Evolutionary conservation across 257 asterid genomes (phyloP), one percentile per base, ranked within the genome.

Genomic region (Solanum virginianum): DNA sequence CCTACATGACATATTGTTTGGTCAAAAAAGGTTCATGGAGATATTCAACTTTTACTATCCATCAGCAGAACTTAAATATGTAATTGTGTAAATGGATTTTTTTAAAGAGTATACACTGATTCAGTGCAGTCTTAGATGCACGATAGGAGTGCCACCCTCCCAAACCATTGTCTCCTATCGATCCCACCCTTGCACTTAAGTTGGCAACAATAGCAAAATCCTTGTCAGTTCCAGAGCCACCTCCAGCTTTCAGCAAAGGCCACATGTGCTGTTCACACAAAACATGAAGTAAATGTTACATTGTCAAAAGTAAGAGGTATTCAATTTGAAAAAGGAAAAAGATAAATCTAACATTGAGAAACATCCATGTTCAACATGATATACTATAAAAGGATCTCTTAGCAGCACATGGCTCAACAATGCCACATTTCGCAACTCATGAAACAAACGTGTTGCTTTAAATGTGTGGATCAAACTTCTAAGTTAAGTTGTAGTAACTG

Each of bases 81-180:
- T 17, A 60, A n/a, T 13, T 26, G 80, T 80, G 47, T 10, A 54
- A 56, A 26, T 75, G 17, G 62, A 55, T 41, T 66, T 85, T 57
- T 62, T 85, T 56, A 20, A 43, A 85, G 85, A 65, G 6, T 87
- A 39, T 95, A 96, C 99, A 41, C 88, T 96, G 99, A 85, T 96
- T 96, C 62, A 96, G 97, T 71, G 91, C 97, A 62, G 98, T 41
- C 90, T 96, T 96, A 5, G 99, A 96, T 57, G 99, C 87, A 72
- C 98, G 91, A 86, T 96, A 96, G 7, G 97, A 95, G 85, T 96
- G 97, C 99, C 99, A 96, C 84, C 99, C 99, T 84, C 99, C 99
- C 72, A 95, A 88, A 24, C 45, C 87, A 88, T 95, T 96, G 87
- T 95, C 98, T 72, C 97, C 97, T 11, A 96, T 93, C 6, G 99